Evolutionary conservation across 139 green algal genomes (phyloP), one percentile per base, ranked within the genome.

Genomic region (Coccomyxa sp.): DNA sequence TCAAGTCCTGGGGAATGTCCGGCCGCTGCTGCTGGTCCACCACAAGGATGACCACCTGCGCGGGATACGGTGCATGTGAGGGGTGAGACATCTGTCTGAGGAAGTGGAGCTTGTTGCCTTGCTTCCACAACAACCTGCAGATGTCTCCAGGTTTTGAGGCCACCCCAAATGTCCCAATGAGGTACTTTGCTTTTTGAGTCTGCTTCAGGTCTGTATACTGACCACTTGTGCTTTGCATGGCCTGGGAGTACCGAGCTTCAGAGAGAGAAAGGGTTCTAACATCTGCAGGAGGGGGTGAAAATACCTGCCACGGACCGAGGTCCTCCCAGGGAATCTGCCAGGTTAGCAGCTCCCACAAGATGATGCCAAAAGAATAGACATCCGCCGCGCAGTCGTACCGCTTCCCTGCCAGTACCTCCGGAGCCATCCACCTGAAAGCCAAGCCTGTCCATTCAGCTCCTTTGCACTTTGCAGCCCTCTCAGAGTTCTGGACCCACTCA

Each of bases 341-440:
- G 0, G 84, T 88, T 24, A 83, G 29, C 38, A 91, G 78, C 80
- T 86, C 82, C 77, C 78, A 87, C 44, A 88, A 33, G 50, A 89
- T 86, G 33, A 89, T 76, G 36, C 85, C 80, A 68, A 84, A 87
- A 39, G 76, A 69, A n/a, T 88, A 87, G 54, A 88, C 72, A 75
- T 92, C 88, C 24, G 78, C 77, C 36, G 82, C 71, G 22, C 73
- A 77, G 69, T 68, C 82, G 31, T 89, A 86, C 8, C 68, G 33
- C 22, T 79, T 70, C 9, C 88, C 88, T 31, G 73, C 73, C 64
- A 92, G 80, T 29, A 92, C 88, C 37, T 92, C 88, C 31, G 88
- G 88, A 7, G 88, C 87, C 70, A 90, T 71, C 88, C 88, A 92
- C 68, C 82, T 89, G 55, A 72, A 78, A 80, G 58, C 78, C 82